Percentiles rank a stretch among this genome's conserved stretches.
Evolutionary conservation across 805 yeast genomes (phyloP).

Genomic region (Dipodascopsis tothii): DNA sequence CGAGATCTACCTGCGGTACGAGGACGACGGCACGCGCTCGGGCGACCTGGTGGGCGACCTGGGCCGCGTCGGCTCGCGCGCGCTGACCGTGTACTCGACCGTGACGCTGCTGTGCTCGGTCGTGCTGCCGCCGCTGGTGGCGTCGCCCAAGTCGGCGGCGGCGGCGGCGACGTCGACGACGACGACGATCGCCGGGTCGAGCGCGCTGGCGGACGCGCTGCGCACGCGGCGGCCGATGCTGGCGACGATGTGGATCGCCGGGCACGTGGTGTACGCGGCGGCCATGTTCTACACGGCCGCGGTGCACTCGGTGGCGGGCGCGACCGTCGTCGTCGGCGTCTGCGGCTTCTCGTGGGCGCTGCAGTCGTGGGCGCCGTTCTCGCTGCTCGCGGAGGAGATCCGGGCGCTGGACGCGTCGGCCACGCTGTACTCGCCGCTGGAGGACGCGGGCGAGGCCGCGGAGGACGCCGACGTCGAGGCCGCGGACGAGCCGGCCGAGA

Average conservation of each 20-base stretch:
- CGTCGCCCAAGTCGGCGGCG: constrained; percentile 13
- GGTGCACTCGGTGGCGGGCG: constrained; percentile 15
- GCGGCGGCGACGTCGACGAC: constrained; percentile 11
- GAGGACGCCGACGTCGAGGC: constrained; percentile 2
- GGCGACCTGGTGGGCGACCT: constrained; percentile 20
- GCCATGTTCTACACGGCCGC: constrained; percentile 21
- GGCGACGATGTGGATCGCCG: constrained; percentile 18
- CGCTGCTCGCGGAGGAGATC: constrained; percentile 21
- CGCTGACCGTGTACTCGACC: constrained; percentile 18
- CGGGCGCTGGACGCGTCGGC: constrained; percentile 6
- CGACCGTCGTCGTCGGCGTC: constrained; percentile 18
- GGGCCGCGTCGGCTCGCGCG: constrained; percentile 21
- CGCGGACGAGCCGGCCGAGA: constrained; percentile 3
- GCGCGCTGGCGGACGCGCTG: not conserved
- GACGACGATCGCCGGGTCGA: constrained; percentile 6
- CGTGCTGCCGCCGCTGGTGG: constrained; percentile 15
- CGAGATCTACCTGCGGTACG: constrained; percentile 40
- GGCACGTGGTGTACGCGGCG: constrained; percentile 16
- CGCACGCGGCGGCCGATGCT: constrained; percentile 21
- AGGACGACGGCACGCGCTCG: constrained; percentile 15
- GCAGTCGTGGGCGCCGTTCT: constrained; percentile 22
- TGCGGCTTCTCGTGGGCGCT: constrained; percentile 24
- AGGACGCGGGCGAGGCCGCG: not conserved
- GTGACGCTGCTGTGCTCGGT: constrained; percentile 19
- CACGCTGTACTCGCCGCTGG: constrained; percentile 2